Conservation (phyloP, 495 filamentous ascomycete species). For the Cudoniella acicularis region DNA sequence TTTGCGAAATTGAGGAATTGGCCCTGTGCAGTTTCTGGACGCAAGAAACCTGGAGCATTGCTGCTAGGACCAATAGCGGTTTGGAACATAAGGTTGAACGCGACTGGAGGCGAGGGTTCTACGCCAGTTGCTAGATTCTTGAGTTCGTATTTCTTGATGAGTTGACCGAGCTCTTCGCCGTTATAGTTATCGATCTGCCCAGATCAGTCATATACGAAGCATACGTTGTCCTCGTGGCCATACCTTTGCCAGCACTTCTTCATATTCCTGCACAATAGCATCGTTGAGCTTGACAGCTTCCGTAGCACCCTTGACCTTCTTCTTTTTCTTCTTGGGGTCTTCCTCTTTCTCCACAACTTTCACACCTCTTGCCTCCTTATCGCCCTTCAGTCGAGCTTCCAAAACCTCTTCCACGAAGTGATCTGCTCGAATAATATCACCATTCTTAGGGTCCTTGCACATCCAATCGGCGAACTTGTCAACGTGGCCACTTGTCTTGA, state of each 20-base stretch:
- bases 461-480: constrained; percentile 99
- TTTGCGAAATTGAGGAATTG: constrained; percentile 75
- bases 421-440: constrained; percentile 93
- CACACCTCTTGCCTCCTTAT: constrained; percentile 50
- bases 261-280: constrained; percentile 64
- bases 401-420: constrained; percentile 94
- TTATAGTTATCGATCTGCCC: constrained; percentile 69
- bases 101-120: constrained; percentile 57
- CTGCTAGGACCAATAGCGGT: constrained; percentile 68
- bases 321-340: constrained; percentile 57
- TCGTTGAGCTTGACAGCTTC: constrained; percentile 64
- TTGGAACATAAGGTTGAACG: constrained; percentile 80
- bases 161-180: constrained; percentile 61
- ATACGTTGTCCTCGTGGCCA: neutral
- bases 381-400: constrained; percentile 71
- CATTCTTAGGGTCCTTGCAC: constrained; percentile 97
- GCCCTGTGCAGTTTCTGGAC: constrained; percentile 73
- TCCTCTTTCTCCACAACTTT: constrained; percentile 62
- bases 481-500: constrained; percentile 96
- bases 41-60: constrained; percentile 54
- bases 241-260: constrained; percentile 63
- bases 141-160: constrained; percentile 70
- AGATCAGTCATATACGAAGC: constrained; percentile 5
- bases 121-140: constrained; percentile 60
- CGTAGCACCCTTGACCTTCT: constrained; percentile 45